These are phyloP conservation scores for Tylopilus orsonianus DNA, from an alignment of 1,284 basidiomycete species.

Conservation along the genomic window DNA sequence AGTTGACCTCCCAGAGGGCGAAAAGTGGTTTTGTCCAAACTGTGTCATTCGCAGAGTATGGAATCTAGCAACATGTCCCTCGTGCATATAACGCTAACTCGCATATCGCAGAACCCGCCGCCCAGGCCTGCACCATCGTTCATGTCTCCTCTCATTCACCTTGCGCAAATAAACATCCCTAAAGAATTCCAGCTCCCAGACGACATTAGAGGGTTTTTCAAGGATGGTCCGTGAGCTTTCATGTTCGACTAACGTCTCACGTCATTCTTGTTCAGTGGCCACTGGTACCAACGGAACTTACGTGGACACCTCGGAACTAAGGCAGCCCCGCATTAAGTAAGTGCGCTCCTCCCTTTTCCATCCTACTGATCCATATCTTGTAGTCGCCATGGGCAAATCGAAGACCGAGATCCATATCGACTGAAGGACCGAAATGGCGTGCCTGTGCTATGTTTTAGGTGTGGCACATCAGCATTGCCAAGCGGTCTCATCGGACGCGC, in stretches of 20 bases:
- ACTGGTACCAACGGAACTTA: conserved; percentile 77
- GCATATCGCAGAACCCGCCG: conserved; percentile 56
- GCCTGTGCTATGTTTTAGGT: conserved; percentile 86
- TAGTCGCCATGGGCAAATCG: conserved; percentile 86
- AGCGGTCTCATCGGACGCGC: conserved; percentile 46
- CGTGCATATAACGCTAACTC: conserved; percentile 15
- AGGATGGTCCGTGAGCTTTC: conserved; percentile 61
- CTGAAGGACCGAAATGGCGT: conserved; percentile 84
- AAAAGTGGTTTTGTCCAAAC: conserved; percentile 91
- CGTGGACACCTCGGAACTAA: conserved; percentile 73
- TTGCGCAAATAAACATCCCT: conserved; percentile 64
- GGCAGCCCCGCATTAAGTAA: conserved; percentile 76
- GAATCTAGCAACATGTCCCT: conserved; percentile 13
- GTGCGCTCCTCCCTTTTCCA: conserved; percentile 13
- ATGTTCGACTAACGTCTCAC: conserved; percentile 14
- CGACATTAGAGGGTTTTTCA: conserved; percentile 85
- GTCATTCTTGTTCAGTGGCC: conserved; percentile 50
- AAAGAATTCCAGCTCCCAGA: conserved; percentile 88
- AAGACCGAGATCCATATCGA: conserved; percentile 89
- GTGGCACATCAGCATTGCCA: conserved; percentile 77
- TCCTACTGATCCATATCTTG: conserved; percentile 15
- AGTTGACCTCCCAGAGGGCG: conserved; percentile 81
- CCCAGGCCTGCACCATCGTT: conserved; percentile 58
- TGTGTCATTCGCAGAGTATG: conserved; percentile 70
- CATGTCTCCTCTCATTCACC: conserved; percentile 68